Evolutionary conservation across 2,329 filamentous ascomycete species (phyloP).

Genomic region (Chrysoporthe cubensis): DNA sequence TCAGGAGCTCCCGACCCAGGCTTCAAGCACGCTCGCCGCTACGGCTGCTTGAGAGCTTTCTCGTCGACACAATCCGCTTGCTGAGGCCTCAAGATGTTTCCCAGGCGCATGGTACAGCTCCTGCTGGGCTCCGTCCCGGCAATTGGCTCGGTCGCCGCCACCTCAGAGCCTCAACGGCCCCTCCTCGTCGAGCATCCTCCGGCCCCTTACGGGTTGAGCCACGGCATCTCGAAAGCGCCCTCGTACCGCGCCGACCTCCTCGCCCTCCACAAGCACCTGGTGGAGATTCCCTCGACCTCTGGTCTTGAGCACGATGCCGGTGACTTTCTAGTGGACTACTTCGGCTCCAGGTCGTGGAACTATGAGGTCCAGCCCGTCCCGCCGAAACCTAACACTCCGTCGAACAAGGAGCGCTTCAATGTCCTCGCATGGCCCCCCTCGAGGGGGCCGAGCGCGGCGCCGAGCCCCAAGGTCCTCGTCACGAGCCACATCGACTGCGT

Average conservation of each 20-base stretch:
- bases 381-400: constrained; percentile 37
- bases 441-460: constrained; percentile 41
- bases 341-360: constrained; percentile 53
- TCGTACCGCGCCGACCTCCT: constrained; percentile 61
- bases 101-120: constrained; percentile 7
- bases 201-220: no score
- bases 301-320: constrained; percentile 71
- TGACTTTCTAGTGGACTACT: constrained; percentile 68
- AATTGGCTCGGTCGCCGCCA: neutral
- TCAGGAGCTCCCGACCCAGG: neutral
- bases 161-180: neutral
- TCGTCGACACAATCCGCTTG: neutral
- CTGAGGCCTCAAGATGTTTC: constrained; percentile 14
- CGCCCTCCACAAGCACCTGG: constrained; percentile 74
- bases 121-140: constrained; percentile 7
- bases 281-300: constrained; percentile 73
- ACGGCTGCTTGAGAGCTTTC: neutral
- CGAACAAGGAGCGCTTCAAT: constrained; percentile 63
- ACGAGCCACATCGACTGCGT: constrained; percentile 84
- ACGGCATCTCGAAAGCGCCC: constrained; percentile 30
- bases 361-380: constrained; percentile 49
- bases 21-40: neutral
- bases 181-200: neutral
- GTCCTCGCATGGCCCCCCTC: constrained; percentile 69
- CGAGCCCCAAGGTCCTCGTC: constrained; percentile 60